Percentiles rank a stretch among this genome's conserved stretches.
These are phyloP conservation scores for Pleurotus tuber-regium DNA, from an alignment of 768 basidiomycete species.

Conservation along the genomic window DNA sequence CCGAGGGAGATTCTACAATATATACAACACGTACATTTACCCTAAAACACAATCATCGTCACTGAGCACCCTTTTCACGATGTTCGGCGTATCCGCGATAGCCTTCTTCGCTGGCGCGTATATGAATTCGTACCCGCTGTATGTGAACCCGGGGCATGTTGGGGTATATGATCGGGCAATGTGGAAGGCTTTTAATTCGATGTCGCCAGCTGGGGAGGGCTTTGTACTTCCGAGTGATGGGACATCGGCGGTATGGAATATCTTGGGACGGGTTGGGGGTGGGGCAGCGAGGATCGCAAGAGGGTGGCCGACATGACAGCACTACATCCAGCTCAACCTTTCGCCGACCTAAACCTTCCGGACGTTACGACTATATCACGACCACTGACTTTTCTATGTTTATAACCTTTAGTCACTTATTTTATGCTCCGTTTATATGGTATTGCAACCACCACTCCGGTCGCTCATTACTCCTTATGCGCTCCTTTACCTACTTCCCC, in stretches of 20 bases:
- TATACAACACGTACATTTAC: conserved; percentile 75
- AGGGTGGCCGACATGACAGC: conserved; percentile 71
- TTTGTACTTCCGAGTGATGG: conserved; percentile 47
- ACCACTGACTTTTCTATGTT: conserved; percentile 1
- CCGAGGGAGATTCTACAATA: conserved; percentile 72
- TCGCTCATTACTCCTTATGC: conserved; percentile 13
- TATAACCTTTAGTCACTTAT: conserved; percentile 13
- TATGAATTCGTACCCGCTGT: conserved; percentile 48
- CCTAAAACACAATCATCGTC: conserved; percentile 30
- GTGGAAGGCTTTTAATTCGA: conserved; percentile 76
- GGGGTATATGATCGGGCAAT: conserved; percentile 76
- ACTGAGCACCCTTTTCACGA: conserved; percentile 49
- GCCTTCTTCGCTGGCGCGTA: conserved; percentile 62
- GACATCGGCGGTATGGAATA: conserved; percentile 62
- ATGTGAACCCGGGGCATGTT: conserved; percentile 59
- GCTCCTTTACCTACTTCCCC: conserved; percentile 7
- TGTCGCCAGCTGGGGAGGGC: conserved; percentile 71
- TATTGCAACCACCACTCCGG: conserved; percentile 2
- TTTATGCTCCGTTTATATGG: conserved; percentile 12
- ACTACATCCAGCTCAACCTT: not conserved
- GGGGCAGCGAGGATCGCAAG: conserved; percentile 74
- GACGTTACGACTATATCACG: conserved; percentile 6
- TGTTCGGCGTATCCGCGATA: conserved; percentile 60
- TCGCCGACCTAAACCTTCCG: not conserved
- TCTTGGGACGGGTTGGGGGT: conserved; percentile 69